A percentile compares a stretch with the other conserved stretches of the same genome.
Evolutionary conservation across 345 rosid species (phyloP).

Genomic region (Acer campestre): DNA sequence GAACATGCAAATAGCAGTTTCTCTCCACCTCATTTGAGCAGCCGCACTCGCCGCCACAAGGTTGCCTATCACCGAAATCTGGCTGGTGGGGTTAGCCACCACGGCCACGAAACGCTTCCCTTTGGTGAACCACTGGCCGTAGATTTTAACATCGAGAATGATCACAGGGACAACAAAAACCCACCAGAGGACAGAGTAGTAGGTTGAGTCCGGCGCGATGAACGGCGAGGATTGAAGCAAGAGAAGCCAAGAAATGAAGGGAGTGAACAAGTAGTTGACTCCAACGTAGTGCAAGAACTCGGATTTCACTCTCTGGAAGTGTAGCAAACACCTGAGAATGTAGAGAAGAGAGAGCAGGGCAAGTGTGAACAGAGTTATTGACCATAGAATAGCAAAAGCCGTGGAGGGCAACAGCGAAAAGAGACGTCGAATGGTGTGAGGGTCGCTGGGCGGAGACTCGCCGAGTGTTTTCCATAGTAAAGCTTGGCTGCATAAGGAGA

Average conservation of each 20-base stretch:
- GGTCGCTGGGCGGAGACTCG: constrained; percentile 21
- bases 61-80: constrained; percentile 44
- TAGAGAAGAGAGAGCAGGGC: constrained; percentile 39
- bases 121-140: constrained; percentile 44
- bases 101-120: constrained; percentile 35
- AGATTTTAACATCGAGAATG: constrained; percentile 34
- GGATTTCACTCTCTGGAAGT: constrained; percentile 42
- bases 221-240: constrained; percentile 41
- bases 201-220: not conserved
- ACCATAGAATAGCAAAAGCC: constrained; percentile 50
- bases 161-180: constrained; percentile 29
- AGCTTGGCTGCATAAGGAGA: constrained; percentile 58
- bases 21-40: constrained; percentile 32
- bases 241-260: constrained; percentile 39
- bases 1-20: constrained; percentile 37
- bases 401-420: constrained; percentile 36
- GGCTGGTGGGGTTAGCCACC: constrained; percentile 40
- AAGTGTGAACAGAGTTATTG: constrained; percentile 40
- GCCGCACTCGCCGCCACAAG: constrained; percentile 32
- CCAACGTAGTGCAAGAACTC: constrained; percentile 52
- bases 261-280: constrained; percentile 36
- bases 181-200: constrained; percentile 30
- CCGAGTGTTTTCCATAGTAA: constrained; percentile 53
- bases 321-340: constrained; percentile 39
- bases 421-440: constrained; percentile 32